Base-by-base conservation (phyloP, 2,329 filamentous ascomycete species). In the Ceratocystis huliohia region DNA sequence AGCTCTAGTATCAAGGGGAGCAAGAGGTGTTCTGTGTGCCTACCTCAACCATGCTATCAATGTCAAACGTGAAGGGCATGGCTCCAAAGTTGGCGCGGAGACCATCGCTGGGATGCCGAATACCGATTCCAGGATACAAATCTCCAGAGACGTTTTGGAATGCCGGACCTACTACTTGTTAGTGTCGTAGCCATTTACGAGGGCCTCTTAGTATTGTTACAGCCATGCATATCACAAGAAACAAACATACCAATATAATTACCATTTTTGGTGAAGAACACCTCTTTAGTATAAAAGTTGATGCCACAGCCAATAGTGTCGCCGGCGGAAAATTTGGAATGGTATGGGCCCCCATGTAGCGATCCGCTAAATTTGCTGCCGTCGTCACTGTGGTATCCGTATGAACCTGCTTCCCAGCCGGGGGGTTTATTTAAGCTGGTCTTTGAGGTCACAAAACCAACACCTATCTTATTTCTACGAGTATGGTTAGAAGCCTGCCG, bases 31-130 rank as follows among this genome's bases (percentile, higher is more conserved):
- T n/a, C 15, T 22, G 71, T 82, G 72, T 81, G 89, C 89, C 79
- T 82, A 89, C 89, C 79, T 82, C 82, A 78, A 96, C 87, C 81
- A 94, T 84, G 68, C 84, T 83, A 75, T 96, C 90, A 71, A 99
- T 97, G 74, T 96, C 89, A 76, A 88, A 99, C 57, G 90, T 82
- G 37, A 67, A 67, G 5, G 28, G 53, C 8, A 46, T 7, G 28
- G 61, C 67, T 61, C 85, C 85, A 76, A 88, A 88, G 72, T 88
- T 88, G 70, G 80, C 82, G 68, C 79, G 76, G 67, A 88, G 73
- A 70, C 84, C 80, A 71, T 88, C 85, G 57, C 84, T 83, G 0
- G 80, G 74, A 72, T 82, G 86, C 73, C 87, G 88, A 64, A 88
- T 77, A n/a, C 85, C 85, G 28, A 88, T 77, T 0, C 80, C 78